Percentiles rank a stretch among this genome's conserved stretches.
Conservation (phyloP, 305 asterid species). For the Fraxinus paxiana region DNA sequence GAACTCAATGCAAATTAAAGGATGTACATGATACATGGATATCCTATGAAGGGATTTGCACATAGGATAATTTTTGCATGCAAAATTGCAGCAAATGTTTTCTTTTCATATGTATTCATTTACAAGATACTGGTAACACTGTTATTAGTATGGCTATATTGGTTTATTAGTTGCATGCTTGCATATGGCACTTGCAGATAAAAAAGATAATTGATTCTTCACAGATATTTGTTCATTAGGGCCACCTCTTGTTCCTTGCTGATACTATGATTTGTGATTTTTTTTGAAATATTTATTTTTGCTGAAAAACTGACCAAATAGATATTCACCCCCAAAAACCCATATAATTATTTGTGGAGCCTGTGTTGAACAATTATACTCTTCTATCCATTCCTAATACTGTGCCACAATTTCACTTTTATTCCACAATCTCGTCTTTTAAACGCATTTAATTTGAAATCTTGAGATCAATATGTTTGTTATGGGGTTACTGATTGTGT, state of each 20-base stretch:
- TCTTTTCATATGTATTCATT: constrained; percentile 14
- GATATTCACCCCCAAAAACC: background rate
- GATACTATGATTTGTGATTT: constrained; percentile 1
- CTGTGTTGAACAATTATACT: background rate
- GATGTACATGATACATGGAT: constrained; percentile 15
- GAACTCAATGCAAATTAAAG: constrained; percentile 22
- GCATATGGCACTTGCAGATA: background rate
- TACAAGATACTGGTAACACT: constrained; percentile 16
- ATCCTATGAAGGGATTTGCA: constrained; percentile 1
- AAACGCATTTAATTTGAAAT: background rate
- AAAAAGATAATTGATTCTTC: constrained; percentile 20
- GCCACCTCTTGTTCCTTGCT: constrained; percentile 18
- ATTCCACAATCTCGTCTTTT: constrained; percentile 3
- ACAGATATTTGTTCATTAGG: constrained; percentile 22
- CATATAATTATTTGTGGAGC: background rate
- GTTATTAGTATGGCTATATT: background rate
- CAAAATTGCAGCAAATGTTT: constrained; percentile 6
- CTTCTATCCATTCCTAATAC: background rate
- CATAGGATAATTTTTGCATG: no score
- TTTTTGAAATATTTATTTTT: background rate
- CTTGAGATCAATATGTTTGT: constrained; percentile 10
- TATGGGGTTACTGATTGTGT: background rate
- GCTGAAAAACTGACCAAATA: background rate
- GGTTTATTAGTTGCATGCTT: constrained; percentile 15
- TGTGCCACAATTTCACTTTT: background rate